Conservation (phyloP, 1,139 yeast genomes). For the Kazachstania sp. region DNA sequence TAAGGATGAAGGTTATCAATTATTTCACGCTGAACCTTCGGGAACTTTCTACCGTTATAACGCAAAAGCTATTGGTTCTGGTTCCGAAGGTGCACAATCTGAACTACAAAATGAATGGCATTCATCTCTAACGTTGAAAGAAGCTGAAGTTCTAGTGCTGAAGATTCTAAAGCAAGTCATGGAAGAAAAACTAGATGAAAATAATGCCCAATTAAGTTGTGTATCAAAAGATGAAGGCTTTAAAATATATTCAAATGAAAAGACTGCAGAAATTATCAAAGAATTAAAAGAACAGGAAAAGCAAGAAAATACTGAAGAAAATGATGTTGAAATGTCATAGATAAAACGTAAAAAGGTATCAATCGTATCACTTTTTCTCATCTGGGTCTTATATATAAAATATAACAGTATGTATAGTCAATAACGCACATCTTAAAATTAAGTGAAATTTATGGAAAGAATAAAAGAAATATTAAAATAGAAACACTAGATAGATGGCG, state of each 20-base stretch:
- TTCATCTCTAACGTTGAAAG: constrained; percentile 83
- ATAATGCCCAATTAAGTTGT: constrained; percentile 90
- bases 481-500: no score
- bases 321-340: constrained; percentile 29
- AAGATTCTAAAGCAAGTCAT: constrained; percentile 93
- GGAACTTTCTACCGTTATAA: constrained; percentile 97
- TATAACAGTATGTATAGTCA: background rate
- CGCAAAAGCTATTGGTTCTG: constrained; percentile 98
- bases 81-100: constrained; percentile 98
- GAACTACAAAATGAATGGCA: constrained; percentile 97
- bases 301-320: constrained; percentile 35
- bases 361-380: background rate
- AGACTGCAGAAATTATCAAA: constrained; percentile 74
- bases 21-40: constrained; percentile 98
- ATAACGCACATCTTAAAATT: no score
- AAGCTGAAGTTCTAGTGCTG: constrained; percentile 84
- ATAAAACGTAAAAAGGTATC: background rate
- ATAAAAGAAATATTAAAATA: no score
- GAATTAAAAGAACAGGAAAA: constrained; percentile 63
- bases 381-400: background rate
- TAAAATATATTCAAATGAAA: constrained; percentile 73
- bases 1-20: constrained; percentile 87
- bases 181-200: constrained; percentile 97
- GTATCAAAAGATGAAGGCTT: constrained; percentile 85
- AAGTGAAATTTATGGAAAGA: no score